A percentile compares a stretch with the other conserved stretches of the same genome.
phyloP scores from a whole-genome alignment of 768 basidiomycete species.

The Mycena maculata region DNA sequence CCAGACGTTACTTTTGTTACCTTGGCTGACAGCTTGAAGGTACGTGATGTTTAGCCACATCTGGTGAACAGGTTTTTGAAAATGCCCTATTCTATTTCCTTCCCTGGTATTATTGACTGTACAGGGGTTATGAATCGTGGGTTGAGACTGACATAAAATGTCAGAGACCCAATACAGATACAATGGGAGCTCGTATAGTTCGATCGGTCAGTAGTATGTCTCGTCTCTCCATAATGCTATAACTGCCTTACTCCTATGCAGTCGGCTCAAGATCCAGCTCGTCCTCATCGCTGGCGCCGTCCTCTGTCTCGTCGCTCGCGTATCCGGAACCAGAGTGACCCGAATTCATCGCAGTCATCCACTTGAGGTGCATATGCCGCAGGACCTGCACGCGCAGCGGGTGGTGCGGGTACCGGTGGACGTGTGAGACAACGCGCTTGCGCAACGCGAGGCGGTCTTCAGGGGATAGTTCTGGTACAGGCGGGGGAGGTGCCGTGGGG shows the following conservation, averaged over 20 bases:
- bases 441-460: conserved; percentile 28
- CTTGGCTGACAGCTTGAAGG: too few relatives aligned
- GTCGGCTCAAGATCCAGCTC: conserved; percentile 20
- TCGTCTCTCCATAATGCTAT: background rate
- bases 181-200: background rate
- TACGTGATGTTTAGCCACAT: too few relatives aligned
- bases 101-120: too few relatives aligned
- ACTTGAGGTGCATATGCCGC: conserved; percentile 33
- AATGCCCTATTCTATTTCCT: too few relatives aligned
- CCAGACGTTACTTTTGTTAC: too few relatives aligned
- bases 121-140: too few relatives aligned
- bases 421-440: conserved; percentile 23
- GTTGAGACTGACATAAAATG: too few relatives aligned
- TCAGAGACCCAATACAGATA: background rate
- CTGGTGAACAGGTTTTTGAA: too few relatives aligned
- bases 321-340: conserved; percentile 14
- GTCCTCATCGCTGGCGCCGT: conserved; percentile 25
- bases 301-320: conserved; percentile 21
- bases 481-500: background rate
- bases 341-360: conserved; percentile 22
- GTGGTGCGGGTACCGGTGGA: conserved; percentile 17
- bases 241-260: background rate
- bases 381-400: conserved; percentile 33
- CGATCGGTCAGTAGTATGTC: background rate
- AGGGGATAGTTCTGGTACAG: background rate